These are phyloP conservation scores for Plectranthus barbatus DNA, from an alignment of 257 asterid genomes.

Conservation along the genomic window DNA sequence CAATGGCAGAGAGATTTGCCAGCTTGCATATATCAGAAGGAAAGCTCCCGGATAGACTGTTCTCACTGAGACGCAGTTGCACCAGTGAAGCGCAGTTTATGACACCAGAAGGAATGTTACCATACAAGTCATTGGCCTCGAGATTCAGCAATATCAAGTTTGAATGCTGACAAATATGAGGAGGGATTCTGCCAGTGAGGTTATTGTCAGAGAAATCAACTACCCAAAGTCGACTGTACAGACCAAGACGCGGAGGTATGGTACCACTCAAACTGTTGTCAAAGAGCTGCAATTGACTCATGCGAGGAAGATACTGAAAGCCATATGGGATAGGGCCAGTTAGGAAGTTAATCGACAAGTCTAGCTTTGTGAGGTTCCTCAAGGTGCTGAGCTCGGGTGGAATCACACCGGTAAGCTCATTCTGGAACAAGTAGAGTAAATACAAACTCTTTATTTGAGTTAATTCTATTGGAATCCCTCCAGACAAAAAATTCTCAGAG, in stretches of 20 bases:
- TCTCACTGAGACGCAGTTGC: conserved; percentile 61
- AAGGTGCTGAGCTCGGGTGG: conserved; percentile 60
- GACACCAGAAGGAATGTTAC: conserved; percentile 56
- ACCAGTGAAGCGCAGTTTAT: conserved; percentile 54
- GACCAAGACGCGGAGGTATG: conserved; percentile 73
- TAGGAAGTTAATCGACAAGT: conserved; percentile 64
- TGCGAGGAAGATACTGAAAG: conserved; percentile 49
- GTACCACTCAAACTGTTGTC: conserved; percentile 55
- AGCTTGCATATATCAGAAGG: conserved; percentile 68
- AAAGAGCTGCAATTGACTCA: conserved; percentile 68
- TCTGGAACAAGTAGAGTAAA: conserved; percentile 61
- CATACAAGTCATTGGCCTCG: conserved; percentile 53
- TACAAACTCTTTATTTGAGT: conserved; percentile 36
- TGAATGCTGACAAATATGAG: conserved; percentile 44
- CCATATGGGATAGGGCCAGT: conserved; percentile 85
- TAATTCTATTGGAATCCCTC: conserved; percentile 69
- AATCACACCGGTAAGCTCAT: conserved; percentile 64
- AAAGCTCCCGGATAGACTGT: conserved; percentile 53
- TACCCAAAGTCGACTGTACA: conserved; percentile 67
- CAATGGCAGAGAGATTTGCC: conserved; percentile 66
- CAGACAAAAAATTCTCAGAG: conserved; percentile 65
- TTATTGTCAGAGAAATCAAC: conserved; percentile 66
- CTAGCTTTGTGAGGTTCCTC: conserved; percentile 59
- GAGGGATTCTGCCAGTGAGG: conserved; percentile 71
- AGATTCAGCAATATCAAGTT: conserved; percentile 70